phyloP scores from a whole-genome alignment of 345 rosid genomes.

The Arabis hirsuta region DNA sequence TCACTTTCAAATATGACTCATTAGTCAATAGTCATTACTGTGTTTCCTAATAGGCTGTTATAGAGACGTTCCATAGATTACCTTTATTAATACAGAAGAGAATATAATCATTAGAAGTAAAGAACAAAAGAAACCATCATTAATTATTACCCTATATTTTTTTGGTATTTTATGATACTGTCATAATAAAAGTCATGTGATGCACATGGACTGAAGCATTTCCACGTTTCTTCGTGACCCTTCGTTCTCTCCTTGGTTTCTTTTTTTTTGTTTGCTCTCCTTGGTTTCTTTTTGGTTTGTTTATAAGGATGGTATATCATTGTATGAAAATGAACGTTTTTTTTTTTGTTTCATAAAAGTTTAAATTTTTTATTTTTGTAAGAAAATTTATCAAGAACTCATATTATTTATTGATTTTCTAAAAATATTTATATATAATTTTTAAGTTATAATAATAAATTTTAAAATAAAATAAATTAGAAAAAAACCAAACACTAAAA shows the following conservation, averaged over 20 bases:
- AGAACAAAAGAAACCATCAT: slow-evolving; percentile 12
- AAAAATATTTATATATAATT: not conserved
- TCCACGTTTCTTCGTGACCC: slow-evolving; percentile 24
- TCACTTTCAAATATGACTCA: not conserved
- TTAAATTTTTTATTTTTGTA: not conserved
- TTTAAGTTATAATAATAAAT: not conserved
- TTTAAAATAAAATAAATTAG: too few relatives aligned
- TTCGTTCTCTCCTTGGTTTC: slow-evolving; percentile 14
- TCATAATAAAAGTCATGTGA: slow-evolving; percentile 41
- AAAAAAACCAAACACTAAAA: too few relatives aligned
- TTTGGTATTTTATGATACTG: slow-evolving; percentile 22
- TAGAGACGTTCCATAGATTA: not conserved
- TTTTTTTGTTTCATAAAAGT: not conserved
- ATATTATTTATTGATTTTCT: not conserved
- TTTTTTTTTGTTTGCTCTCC: not conserved
- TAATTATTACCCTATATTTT: slow-evolving; percentile 1
- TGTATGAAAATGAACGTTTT: not conserved
- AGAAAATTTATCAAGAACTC: not conserved
- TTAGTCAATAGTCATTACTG: not conserved
- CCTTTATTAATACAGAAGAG: slow-evolving; percentile 1
- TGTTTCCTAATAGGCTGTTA: not conserved
- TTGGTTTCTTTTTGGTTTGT: slow-evolving; percentile 19
- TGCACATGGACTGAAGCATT: slow-evolving; percentile 44
- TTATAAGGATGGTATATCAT: not conserved
- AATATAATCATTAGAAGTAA: slow-evolving; percentile 26